These are phyloP conservation scores for Hypericum androsaemum DNA, from an alignment of 345 rosid genomes.

Conservation along the genomic window DNA sequence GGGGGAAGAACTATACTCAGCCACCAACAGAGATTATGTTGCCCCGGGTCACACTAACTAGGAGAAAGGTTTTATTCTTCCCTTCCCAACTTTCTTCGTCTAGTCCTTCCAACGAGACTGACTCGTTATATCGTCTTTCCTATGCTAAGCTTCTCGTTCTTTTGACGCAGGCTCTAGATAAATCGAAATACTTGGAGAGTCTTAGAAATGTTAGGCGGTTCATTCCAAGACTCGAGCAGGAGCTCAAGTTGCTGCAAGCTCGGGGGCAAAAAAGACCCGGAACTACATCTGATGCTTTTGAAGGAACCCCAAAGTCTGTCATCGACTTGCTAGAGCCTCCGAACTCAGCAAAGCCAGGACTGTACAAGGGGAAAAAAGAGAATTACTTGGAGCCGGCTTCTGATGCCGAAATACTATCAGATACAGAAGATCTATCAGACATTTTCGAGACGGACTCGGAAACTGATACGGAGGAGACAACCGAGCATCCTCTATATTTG, in stretches of 20 bases:
- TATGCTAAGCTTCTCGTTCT: background rate
- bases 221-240: slow-evolving; percentile 83
- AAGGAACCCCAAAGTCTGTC: slow-evolving; percentile 17
- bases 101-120: background rate
- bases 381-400: slow-evolving; percentile 23
- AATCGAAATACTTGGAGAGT: slow-evolving; percentile 73
- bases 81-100: background rate
- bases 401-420: slow-evolving; percentile 39
- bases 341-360: slow-evolving; percentile 38
- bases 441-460: slow-evolving; percentile 78
- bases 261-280: slow-evolving; percentile 31
- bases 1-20: slow-evolving; percentile 89
- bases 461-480: slow-evolving; percentile 34
- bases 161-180: slow-evolving; percentile 58
- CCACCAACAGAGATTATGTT: slow-evolving; percentile 97
- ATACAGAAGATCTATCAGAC: slow-evolving; percentile 74
- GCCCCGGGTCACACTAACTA: slow-evolving; percentile 69
- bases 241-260: slow-evolving; percentile 59
- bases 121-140: background rate
- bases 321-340: slow-evolving; percentile 8
- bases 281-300: slow-evolving; percentile 11
- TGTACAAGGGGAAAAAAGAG: slow-evolving; percentile 32
- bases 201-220: slow-evolving; percentile 67
- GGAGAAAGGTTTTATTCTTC: slow-evolving; percentile 53
- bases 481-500: slow-evolving; percentile 49